Conservation (phyloP, 2,329 filamentous ascomycete species). For the Fonsecaea nubica region DNA sequence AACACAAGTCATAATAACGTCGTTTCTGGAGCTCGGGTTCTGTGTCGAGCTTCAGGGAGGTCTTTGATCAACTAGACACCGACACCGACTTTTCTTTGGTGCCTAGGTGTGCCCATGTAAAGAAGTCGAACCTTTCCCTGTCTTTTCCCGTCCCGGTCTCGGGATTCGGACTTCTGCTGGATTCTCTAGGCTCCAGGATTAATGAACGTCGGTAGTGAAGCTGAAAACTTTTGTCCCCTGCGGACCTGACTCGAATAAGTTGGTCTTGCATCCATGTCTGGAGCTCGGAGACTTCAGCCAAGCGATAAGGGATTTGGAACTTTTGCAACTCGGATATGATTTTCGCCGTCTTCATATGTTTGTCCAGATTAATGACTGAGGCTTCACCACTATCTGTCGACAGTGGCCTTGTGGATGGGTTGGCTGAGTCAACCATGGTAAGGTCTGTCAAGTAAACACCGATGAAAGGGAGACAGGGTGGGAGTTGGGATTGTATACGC, state of each 20-base stretch:
- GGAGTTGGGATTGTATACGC: conserved; percentile 81
- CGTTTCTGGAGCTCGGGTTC: not conserved
- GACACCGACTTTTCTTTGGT: conserved; percentile 34
- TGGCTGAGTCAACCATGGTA: conserved; percentile 94
- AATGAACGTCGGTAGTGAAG: conserved; percentile 83
- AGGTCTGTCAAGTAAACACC: conserved; percentile 96
- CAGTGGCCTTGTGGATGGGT: conserved; percentile 81
- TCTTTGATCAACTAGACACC: conserved; percentile 22
- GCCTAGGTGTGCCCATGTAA: conserved; percentile 55
- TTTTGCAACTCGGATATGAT: conserved; percentile 95
- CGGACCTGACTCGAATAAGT: conserved; percentile 74
- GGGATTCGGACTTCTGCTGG: conserved; percentile 35
- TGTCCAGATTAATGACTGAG: conserved; percentile 95
- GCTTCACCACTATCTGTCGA: conserved; percentile 69
- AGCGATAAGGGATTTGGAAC: conserved; percentile 90
- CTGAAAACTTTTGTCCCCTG: conserved; percentile 67
- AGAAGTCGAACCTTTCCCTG: conserved; percentile 61
- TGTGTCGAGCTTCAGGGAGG: not conserved
- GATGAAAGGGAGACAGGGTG: conserved; percentile 92
- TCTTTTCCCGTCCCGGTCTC: conserved; percentile 46
- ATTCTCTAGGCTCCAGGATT: conserved; percentile 72
- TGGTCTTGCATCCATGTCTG: conserved; percentile 91
- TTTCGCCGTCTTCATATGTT: conserved; percentile 90
- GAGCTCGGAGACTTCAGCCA: conserved; percentile 82
- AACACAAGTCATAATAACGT: conserved; percentile 26